These are phyloP conservation scores for Podospora comata DNA, from an alignment of 495 filamentous ascomycete genomes.

Conservation along the genomic window DNA sequence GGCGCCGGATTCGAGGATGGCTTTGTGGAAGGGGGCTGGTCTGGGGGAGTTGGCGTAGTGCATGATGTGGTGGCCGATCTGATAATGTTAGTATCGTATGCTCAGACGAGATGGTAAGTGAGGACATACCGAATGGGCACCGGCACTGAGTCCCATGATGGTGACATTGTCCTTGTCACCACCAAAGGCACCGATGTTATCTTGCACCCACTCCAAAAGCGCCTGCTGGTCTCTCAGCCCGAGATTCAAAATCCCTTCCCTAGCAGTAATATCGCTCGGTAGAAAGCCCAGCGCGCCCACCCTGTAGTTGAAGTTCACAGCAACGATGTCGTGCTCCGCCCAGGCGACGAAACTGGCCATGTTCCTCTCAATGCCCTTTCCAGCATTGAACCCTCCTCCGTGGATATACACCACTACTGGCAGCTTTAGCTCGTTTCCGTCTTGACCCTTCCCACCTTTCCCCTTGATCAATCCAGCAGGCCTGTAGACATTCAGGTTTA, in stretches of 20 bases:
- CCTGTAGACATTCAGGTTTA: slow-evolving; percentile 51
- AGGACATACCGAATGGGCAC: slow-evolving; percentile 57
- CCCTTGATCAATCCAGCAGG: slow-evolving; percentile 34
- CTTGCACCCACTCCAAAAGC: slow-evolving; percentile 61
- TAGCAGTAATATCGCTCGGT: slow-evolving; percentile 49
- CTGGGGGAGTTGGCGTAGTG: slow-evolving; percentile 39
- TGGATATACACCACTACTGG: slow-evolving; percentile 60
- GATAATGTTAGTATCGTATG: neutral
- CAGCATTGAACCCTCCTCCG: slow-evolving; percentile 53
- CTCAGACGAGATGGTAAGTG: neutral
- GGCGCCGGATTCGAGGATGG: slow-evolving; percentile 62
- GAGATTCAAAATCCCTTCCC: slow-evolving; percentile 59
- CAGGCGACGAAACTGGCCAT: slow-evolving; percentile 54
- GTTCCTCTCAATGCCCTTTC: slow-evolving; percentile 41
- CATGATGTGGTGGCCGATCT: slow-evolving; percentile 66
- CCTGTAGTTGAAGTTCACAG: slow-evolving; percentile 67
- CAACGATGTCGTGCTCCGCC: slow-evolving; percentile 51
- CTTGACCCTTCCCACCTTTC: neutral
- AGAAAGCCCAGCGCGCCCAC: slow-evolving; percentile 67
- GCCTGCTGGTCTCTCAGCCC: slow-evolving; percentile 67
- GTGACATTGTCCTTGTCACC: slow-evolving; percentile 63
- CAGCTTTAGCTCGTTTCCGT: slow-evolving; percentile 35
- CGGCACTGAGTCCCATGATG: slow-evolving; percentile 64
- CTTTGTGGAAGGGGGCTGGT: slow-evolving; percentile 55
- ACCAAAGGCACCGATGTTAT: slow-evolving; percentile 59